phyloP scores from a whole-genome alignment of 2,329 filamentous ascomycete species.

The Xylaria sp. region DNA sequence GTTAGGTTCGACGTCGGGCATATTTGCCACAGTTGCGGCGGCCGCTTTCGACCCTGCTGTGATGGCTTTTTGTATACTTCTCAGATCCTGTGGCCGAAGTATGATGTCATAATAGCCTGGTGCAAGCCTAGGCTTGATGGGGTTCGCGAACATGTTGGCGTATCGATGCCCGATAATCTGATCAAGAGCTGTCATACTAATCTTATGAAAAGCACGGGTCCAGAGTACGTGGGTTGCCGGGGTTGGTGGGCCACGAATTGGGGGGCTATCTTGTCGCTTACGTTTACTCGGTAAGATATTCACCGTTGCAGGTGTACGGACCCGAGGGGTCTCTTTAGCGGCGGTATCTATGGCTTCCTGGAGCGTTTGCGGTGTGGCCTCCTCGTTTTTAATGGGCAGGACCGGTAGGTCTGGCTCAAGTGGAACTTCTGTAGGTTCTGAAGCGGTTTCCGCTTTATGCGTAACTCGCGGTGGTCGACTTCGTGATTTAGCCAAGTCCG shows the following conservation, averaged over 20 bases:
- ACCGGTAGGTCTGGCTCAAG: slow-evolving; percentile 49
- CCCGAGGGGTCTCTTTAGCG: slow-evolving; percentile 57
- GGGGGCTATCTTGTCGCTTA: slow-evolving; percentile 60
- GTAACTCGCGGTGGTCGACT: slow-evolving; percentile 46
- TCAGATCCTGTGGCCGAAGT: slow-evolving; percentile 76
- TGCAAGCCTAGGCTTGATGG: slow-evolving; percentile 75
- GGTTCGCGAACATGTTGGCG: slow-evolving; percentile 79
- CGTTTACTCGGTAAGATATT: slow-evolving; percentile 54
- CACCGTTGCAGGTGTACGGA: slow-evolving; percentile 46
- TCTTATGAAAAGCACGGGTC: slow-evolving; percentile 76
- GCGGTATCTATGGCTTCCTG: slow-evolving; percentile 63
- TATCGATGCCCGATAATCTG: slow-evolving; percentile 78
- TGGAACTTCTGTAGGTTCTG: slow-evolving; percentile 55
- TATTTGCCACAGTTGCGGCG: slow-evolving; percentile 62
- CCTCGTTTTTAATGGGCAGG: slow-evolving; percentile 64
- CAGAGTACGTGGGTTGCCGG: slow-evolving; percentile 73
- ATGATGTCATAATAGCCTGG: slow-evolving; percentile 78
- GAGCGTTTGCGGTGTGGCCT: slow-evolving; percentile 57
- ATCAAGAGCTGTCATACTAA: slow-evolving; percentile 74
- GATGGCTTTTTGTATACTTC: slow-evolving; percentile 73
- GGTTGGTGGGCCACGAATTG: slow-evolving; percentile 52
- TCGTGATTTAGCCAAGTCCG: slow-evolving; percentile 33
- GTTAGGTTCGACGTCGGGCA: slow-evolving; percentile 64
- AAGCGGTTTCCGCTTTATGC: slow-evolving; percentile 43
- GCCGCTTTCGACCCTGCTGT: slow-evolving; percentile 33